These are phyloP conservation scores for Aspergillus floridensis DNA, from an alignment of 2,329 filamentous ascomycete genomes.

Conservation along the genomic window DNA sequence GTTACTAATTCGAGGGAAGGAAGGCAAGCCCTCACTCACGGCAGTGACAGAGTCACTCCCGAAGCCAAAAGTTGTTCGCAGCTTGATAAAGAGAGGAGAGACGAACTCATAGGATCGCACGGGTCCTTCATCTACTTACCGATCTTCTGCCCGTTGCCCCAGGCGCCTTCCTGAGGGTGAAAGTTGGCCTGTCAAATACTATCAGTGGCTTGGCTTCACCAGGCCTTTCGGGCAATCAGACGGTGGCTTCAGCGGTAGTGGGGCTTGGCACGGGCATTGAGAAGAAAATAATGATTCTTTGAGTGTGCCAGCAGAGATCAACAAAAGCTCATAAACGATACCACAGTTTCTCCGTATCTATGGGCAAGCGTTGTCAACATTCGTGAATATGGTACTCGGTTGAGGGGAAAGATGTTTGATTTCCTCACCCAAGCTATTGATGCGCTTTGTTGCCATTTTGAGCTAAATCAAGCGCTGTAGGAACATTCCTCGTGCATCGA, in stretches of 20 bases:
- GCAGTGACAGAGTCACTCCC: constrained; percentile 10
- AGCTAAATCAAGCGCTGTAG: constrained; percentile 5
- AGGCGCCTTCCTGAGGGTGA: not conserved
- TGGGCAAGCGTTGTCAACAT: too few relatives aligned
- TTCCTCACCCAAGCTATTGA: not conserved
- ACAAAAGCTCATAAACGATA: too few relatives aligned
- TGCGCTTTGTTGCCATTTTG: not conserved
- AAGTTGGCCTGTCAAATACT: constrained; percentile 14
- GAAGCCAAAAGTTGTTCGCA: not conserved
- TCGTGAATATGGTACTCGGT: too few relatives aligned
- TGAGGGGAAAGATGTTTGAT: not conserved
- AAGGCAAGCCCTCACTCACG: constrained; percentile 3
- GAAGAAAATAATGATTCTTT: not conserved
- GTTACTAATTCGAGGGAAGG: not conserved
- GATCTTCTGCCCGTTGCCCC: not conserved
- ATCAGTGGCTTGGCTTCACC: constrained; percentile 13
- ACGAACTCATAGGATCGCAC: constrained; percentile 2
- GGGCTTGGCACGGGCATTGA: constrained; percentile 14
- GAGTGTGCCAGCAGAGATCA: too few relatives aligned
- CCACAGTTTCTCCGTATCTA: too few relatives aligned
- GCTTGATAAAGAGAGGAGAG: not conserved
- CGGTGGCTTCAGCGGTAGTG: constrained; percentile 14
- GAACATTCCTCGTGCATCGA: constrained; percentile 13
- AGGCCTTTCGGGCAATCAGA: constrained; percentile 17
- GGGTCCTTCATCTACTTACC: not conserved